Evolutionary conservation across 805 yeast species (phyloP).

Genomic region (Wilhelminamyces savonicus): DNA sequence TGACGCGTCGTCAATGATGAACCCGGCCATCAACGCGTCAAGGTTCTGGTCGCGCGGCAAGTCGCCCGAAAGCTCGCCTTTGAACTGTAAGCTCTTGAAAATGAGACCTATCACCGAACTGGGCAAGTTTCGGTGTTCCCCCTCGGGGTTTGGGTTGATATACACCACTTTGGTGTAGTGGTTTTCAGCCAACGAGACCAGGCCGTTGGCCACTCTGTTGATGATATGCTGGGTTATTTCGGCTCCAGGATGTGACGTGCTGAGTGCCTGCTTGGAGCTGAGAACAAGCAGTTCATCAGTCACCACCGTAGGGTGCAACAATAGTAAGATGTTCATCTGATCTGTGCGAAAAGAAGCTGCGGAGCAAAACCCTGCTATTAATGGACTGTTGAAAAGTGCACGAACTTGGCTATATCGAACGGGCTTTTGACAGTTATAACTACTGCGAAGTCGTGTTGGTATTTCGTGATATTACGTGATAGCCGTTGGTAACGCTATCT

Average conservation of each 20-base stretch:
- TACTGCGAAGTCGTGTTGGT: too few species aligned
- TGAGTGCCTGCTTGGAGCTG: constrained; percentile 26
- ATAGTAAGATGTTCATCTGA: constrained; percentile 29
- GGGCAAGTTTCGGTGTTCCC: constrained; percentile 35
- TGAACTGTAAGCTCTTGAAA: constrained; percentile 29
- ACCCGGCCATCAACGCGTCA: constrained; percentile 64
- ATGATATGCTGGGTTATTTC: constrained; percentile 45
- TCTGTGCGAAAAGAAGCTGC: too few species aligned
- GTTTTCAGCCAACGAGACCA: constrained; percentile 29
- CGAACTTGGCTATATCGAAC: too few species aligned
- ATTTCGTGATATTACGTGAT: too few species aligned
- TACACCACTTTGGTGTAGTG: constrained; percentile 43
- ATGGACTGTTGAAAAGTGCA: too few species aligned
- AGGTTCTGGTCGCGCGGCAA: constrained; percentile 45
- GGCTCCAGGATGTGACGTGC: constrained; percentile 18
- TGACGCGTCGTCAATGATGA: constrained; percentile 37
- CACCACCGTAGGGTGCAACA: constrained; percentile 65
- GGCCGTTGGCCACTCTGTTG: constrained; percentile 49
- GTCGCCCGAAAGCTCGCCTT: constrained; percentile 49
- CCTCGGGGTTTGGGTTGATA: constrained; percentile 44
- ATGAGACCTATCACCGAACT: constrained; percentile 34
- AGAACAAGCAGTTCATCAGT: constrained; percentile 46
- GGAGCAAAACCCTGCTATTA: too few species aligned
- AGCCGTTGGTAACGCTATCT: too few species aligned
- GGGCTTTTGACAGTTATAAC: too few species aligned